These are phyloP conservation scores for Pouteria glomerata DNA, from an alignment of 148 eudicot species.

Conservation along the genomic window DNA sequence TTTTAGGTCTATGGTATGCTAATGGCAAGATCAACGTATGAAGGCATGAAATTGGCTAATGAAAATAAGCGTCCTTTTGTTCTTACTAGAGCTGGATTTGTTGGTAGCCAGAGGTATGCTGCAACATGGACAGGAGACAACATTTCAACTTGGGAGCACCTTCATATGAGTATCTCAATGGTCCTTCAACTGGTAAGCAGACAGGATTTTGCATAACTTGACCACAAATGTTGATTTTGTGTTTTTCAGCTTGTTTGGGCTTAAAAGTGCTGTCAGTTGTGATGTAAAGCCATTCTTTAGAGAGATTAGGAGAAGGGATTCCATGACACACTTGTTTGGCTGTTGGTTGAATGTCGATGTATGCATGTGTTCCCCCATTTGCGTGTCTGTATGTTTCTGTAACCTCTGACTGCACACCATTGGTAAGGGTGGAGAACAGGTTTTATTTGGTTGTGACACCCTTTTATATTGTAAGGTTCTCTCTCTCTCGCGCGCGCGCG, in stretches of 20 bases:
- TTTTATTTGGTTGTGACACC: no score
- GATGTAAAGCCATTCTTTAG: no score
- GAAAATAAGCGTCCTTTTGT: conserved; percentile 84
- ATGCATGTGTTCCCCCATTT: no score
- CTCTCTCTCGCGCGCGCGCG: no score
- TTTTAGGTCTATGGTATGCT: conserved; percentile 90
- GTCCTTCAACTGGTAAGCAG: conserved; percentile 88
- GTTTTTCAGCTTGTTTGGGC: neutral
- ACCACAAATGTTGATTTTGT: conserved; percentile 5
- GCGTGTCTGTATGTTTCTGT: no score
- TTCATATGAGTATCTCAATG: conserved; percentile 96
- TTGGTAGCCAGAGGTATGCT: conserved; percentile 97
- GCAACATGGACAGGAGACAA: conserved; percentile 99
- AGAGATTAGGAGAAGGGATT: no score
- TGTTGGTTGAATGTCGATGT: no score
- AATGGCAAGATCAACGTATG: conserved; percentile 95
- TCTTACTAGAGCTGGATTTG: conserved; percentile 93
- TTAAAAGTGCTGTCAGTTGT: neutral
- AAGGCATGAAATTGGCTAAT: conserved; percentile 81
- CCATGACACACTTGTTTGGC: no score
- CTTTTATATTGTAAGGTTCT: no score
- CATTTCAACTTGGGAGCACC: conserved; percentile 97
- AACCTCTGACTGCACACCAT: no score
- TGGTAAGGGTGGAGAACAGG: no score
- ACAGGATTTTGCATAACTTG: neutral